Percentiles rank a stretch among this genome's conserved stretches.
Evolutionary conservation across 441 rosid genomes (phyloP).

Genomic region (Croton laevigatus): DNA sequence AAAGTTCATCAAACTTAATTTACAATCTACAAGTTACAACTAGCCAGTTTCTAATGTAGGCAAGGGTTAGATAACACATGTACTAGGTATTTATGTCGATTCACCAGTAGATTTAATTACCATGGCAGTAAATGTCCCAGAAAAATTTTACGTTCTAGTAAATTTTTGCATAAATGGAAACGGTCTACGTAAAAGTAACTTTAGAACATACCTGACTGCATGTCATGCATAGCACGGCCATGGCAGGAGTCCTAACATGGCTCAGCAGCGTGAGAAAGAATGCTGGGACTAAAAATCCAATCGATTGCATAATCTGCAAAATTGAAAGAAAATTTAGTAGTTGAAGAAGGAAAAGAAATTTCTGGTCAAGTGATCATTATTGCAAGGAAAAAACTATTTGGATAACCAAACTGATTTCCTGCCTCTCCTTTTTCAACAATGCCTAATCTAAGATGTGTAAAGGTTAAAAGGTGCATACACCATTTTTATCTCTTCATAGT

Average conservation of each 20-base stretch:
- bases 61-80: neutral
- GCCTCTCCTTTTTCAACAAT: too few relatives aligned
- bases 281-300: conserved; percentile 94
- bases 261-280: conserved; percentile 91
- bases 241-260: conserved; percentile 79
- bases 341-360: neutral
- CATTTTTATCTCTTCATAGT: neutral
- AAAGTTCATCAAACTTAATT: neutral
- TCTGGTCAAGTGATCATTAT: neutral
- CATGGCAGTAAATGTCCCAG: neutral
- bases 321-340: conserved; percentile 22
- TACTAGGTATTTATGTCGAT: neutral
- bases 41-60: too few relatives aligned
- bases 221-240: conserved; percentile 99
- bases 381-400: neutral
- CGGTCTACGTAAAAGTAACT: conserved; percentile 7
- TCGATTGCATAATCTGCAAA: conserved; percentile 95
- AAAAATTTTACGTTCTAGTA: neutral
- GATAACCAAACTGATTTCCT: neutral
- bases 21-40: neutral
- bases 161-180: neutral
- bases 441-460: neutral
- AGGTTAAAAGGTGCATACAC: neutral
- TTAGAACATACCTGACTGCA: conserved; percentile 82
- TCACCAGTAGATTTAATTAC: neutral